Conservation (phyloP, 495 filamentous ascomycete species). For the Penicillium canariense region DNA sequence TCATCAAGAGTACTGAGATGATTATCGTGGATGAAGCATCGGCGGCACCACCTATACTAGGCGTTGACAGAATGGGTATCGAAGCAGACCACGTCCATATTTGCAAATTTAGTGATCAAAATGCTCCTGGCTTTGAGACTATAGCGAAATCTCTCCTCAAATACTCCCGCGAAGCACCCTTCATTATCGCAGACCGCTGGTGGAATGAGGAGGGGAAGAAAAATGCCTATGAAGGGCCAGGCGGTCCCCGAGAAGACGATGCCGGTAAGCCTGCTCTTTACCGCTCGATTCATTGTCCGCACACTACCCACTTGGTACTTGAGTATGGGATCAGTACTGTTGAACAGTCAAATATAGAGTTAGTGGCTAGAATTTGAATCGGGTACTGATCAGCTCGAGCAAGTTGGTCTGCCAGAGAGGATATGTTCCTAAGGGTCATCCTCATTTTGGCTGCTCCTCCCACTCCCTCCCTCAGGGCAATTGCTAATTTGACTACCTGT, state of each 20-base stretch:
- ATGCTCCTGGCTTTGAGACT: constrained; percentile 68
- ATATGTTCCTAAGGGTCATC: no score
- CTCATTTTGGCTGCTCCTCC: no score
- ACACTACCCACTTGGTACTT: background rate
- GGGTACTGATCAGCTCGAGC: no score
- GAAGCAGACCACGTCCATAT: constrained; percentile 81
- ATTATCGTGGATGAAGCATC: constrained; percentile 72
- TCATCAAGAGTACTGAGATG: constrained; percentile 54
- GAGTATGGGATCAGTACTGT: no score
- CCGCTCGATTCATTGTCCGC: background rate
- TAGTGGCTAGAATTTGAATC: no score
- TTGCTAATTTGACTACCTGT: constrained; percentile 24
- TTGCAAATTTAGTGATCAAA: constrained; percentile 76
- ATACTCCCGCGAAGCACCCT: constrained; percentile 60
- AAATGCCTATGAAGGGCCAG: no score
- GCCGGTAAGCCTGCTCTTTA: constrained; percentile 15
- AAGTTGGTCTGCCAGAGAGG: no score
- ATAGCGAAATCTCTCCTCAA: constrained; percentile 67
- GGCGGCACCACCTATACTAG: constrained; percentile 69
- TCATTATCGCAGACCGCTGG: constrained; percentile 60
- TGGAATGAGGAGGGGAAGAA: constrained; percentile 56
- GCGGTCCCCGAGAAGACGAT: no score
- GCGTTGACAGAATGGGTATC: constrained; percentile 74
- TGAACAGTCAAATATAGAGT: no score
- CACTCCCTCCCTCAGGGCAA: constrained; percentile 21